These are phyloP conservation scores for Nigrospora oryzae DNA, from an alignment of 2,329 filamentous ascomycete species.

Conservation along the genomic window DNA sequence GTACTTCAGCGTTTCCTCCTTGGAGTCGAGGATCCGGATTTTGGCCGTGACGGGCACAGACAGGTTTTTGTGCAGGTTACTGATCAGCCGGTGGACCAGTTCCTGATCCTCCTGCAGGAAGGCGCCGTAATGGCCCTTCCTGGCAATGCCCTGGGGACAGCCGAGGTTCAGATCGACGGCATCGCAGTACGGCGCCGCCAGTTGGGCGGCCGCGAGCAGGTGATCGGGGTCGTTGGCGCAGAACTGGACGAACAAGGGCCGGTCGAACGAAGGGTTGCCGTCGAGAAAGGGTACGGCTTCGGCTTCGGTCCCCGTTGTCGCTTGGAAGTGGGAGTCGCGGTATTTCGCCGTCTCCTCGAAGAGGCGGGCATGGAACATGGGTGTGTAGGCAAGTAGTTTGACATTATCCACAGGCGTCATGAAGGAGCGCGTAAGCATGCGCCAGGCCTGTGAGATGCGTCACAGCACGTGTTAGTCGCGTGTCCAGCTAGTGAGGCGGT, in stretches of 20 bases:
- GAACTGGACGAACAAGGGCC: constrained; percentile 93
- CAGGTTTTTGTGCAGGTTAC: constrained; percentile 70
- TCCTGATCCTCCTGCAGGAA: constrained; percentile 92
- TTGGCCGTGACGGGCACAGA: constrained; percentile 87
- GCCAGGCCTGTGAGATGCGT: constrained; percentile 65
- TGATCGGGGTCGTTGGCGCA: constrained; percentile 83
- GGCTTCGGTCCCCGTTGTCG: constrained; percentile 32
- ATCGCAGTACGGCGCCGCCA: constrained; percentile 82
- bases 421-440: constrained; percentile 90
- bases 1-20: constrained; percentile 80
- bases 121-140: constrained; percentile 82
- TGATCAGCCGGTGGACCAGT: constrained; percentile 74
- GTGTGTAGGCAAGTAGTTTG: constrained; percentile 77
- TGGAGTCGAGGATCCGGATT: constrained; percentile 81
- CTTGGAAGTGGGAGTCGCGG: constrained; percentile 73
- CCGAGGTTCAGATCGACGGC: constrained; percentile 93
- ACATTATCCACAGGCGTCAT: constrained; percentile 57
- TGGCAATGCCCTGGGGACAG: constrained; percentile 92
- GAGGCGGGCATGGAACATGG: constrained; percentile 91
- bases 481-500: background rate
- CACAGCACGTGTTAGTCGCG: no score
- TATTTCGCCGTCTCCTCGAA: constrained; percentile 73
- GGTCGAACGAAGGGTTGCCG: constrained; percentile 75
- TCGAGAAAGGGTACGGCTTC: constrained; percentile 56
- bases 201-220: constrained; percentile 67